Base-by-base conservation (phyloP, 2,329 filamentous ascomycete species). In the Stylonectria norvegica region DNA sequence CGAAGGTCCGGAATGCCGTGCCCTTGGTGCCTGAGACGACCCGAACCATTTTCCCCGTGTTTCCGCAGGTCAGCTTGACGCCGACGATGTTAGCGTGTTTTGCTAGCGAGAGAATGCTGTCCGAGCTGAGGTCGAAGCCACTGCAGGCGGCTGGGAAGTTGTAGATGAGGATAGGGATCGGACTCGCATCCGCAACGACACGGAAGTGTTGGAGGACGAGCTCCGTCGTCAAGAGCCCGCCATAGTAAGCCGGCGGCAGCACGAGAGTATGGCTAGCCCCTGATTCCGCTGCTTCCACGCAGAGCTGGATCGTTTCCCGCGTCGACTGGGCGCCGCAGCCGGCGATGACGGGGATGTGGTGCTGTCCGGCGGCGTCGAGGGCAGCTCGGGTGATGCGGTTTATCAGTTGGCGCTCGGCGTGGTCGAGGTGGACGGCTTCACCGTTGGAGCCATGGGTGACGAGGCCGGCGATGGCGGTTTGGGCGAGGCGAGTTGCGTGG, bases 401-500 rank as follows among this genome's bases (percentile, higher is more conserved):
- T 48, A 87, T 71, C 38, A 72, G 65, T 36, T 76, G 73, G 34
- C 83, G 75, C 62, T 88, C 83, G n/a, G 75, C 70, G 48, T 76
- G 78, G 37, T 77, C 76, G 8, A 87, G 70, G 56, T 87, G 83
- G 3, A 84, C 81, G 0, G 84, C 84, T 65, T 88, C 85, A 54
- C 83, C 85, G 57, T 87, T 88, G 53, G 80, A 85, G 27, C 83
- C 83, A 60, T 86, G 83, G 4, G 79, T 80, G 15, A 85, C 78
- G 36, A 88, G 69, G 30, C 83, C 83, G 14, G 81, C 73, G 29
- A 87, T 73, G 23, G 82, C 83, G 16, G 80, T 73, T 40, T 75
- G 63, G 32, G 78, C 80, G 3, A 87, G 73, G 36, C 79, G 75
- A 16, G 77, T 66, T 19, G 79, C 79, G 44, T 76, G 72, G 16